Percentiles rank a stretch among this genome's conserved stretches.
Conservation (phyloP, 176 grass and related monocot genomes). For the Chloris gayana region DNA sequence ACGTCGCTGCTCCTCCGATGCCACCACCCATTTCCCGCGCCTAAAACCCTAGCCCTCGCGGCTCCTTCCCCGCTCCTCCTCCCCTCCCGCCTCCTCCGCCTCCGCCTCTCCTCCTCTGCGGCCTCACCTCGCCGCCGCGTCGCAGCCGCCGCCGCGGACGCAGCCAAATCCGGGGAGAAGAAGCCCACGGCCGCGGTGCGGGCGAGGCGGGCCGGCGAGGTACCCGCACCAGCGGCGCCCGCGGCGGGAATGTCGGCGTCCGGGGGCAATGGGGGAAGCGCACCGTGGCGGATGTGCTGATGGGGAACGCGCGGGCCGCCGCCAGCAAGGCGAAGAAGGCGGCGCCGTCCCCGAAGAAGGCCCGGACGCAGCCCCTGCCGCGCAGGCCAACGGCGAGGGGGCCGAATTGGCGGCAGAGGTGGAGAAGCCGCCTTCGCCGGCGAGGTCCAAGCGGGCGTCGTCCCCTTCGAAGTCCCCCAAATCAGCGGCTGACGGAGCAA, state of each 20-base stretch:
- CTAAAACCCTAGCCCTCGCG: constrained; percentile 60
- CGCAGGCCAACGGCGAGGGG: constrained; percentile 29
- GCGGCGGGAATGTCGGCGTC: constrained; percentile 60
- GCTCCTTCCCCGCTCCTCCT: background rate
- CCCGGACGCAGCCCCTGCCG: constrained; percentile 30
- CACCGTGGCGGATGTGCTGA: constrained; percentile 87
- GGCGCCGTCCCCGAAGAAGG: constrained; percentile 63
- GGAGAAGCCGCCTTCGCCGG: constrained; percentile 41
- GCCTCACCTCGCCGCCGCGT: constrained; percentile 29
- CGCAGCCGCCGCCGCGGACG: too few species aligned
- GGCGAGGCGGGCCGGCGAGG: constrained; percentile 24
- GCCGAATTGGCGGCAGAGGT: constrained; percentile 7
- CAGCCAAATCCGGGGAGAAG: constrained; percentile 50
- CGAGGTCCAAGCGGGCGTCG: constrained; percentile 41
- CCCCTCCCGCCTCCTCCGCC: constrained; percentile 1
- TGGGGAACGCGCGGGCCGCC: constrained; percentile 77
- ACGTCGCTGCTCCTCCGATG: constrained; percentile 49
- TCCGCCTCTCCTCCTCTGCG: background rate
- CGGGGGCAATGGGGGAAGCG: constrained; percentile 47
- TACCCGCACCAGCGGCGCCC: background rate
- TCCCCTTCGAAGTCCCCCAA: constrained; percentile 44
- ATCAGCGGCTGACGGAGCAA: background rate
- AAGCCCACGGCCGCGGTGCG: constrained; percentile 26
- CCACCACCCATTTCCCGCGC: constrained; percentile 21
- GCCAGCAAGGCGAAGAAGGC: constrained; percentile 61